phyloP scores from a whole-genome alignment of 2,329 filamentous ascomycete genomes.

The Allantophomopsis cytisporea region DNA sequence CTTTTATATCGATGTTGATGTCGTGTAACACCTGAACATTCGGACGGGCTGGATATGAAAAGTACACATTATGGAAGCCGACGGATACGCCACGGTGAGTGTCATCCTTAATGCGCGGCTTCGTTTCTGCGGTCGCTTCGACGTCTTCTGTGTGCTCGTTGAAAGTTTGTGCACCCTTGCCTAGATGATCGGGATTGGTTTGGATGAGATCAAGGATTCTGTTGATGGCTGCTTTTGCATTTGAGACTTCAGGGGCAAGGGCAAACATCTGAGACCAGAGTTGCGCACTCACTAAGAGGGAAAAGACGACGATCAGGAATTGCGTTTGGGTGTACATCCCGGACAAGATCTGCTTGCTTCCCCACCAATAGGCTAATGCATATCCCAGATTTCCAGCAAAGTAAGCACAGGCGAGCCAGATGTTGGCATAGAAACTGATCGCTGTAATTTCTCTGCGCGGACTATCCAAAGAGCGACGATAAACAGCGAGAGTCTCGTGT shows the following conservation, averaged over 20 bases:
- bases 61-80: constrained; percentile 44
- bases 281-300: constrained; percentile 59
- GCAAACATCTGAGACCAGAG: constrained; percentile 64
- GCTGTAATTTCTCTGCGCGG: constrained; percentile 39
- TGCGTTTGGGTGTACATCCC: constrained; percentile 50
- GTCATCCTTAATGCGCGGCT: constrained; percentile 1
- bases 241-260: constrained; percentile 58
- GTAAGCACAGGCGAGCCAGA: constrained; percentile 47
- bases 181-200: constrained; percentile 21
- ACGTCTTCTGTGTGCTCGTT: constrained; percentile 16
- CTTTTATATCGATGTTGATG: constrained; percentile 39
- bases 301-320: constrained; percentile 61
- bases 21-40: constrained; percentile 40
- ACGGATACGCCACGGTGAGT: constrained; percentile 20
- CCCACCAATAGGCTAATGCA: constrained; percentile 71
- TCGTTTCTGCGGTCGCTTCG: constrained; percentile 21
- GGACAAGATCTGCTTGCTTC: constrained; percentile 52
- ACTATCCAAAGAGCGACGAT: constrained; percentile 34
- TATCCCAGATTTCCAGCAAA: constrained; percentile 54
- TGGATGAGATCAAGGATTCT: constrained; percentile 39
- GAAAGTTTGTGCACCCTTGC: constrained; percentile 6
- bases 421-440: constrained; percentile 33
- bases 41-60: constrained; percentile 52
- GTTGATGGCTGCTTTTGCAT: constrained; percentile 45
- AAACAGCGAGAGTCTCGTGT: constrained; percentile 36